These are phyloP conservation scores for Cystobasidium ongulense DNA, from an alignment of 768 basidiomycete species.

Conservation along the genomic window DNA sequence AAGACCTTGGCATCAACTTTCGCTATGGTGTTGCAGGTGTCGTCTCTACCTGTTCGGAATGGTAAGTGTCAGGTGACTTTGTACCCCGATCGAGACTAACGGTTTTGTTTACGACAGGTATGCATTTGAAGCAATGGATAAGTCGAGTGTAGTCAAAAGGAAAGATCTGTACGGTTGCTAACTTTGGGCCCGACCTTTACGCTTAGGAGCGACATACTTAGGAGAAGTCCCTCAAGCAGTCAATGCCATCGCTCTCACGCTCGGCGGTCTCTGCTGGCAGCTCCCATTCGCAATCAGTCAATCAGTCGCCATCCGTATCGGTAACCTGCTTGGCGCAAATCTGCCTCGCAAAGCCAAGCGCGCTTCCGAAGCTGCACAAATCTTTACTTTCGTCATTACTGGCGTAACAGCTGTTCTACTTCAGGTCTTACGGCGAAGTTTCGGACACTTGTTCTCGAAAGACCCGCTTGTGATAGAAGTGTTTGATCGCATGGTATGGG, in stretches of 20 bases:
- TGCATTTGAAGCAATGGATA: constrained; percentile 14
- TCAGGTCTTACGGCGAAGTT: background rate
- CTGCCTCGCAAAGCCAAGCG: constrained; percentile 9
- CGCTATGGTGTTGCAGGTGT: constrained; percentile 24
- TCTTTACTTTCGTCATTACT: background rate
- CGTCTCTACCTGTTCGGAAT: constrained; percentile 12
- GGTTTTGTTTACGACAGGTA: background rate
- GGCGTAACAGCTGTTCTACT: constrained; percentile 3
- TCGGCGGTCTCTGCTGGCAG: constrained; percentile 23
- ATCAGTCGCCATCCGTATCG: constrained; percentile 10
- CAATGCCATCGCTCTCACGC: constrained; percentile 1
- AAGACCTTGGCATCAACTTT: constrained; percentile 13
- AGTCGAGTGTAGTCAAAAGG: background rate
- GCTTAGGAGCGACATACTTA: constrained; percentile 16
- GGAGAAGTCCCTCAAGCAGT: constrained; percentile 10
- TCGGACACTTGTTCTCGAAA: background rate
- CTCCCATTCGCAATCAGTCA: constrained; percentile 11
- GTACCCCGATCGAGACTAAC: background rate
- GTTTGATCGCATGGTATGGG: background rate
- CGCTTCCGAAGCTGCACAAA: background rate
- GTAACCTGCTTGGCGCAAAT: constrained; percentile 9
- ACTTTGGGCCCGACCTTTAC: background rate
- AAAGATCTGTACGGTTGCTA: background rate
- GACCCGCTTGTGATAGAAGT: background rate
- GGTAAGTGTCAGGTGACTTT: background rate